phyloP scores from a whole-genome alignment of 495 filamentous ascomycete species.

The Usnea hakonensis region DNA sequence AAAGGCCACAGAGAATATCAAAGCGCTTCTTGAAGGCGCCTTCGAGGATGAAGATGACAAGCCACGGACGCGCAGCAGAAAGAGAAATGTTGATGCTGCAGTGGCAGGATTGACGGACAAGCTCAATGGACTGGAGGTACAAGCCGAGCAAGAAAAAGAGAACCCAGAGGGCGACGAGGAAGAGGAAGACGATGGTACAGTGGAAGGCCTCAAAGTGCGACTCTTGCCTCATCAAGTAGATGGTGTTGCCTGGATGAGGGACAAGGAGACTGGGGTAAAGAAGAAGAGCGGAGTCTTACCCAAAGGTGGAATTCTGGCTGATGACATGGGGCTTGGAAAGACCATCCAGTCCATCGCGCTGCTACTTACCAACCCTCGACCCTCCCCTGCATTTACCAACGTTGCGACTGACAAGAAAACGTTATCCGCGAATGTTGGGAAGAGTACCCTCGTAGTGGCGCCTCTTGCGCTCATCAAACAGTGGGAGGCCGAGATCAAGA shows the following conservation, averaged over 20 bases:
- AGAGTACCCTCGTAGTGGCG: constrained; percentile 85
- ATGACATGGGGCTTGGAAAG: constrained; percentile 63
- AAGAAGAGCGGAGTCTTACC: constrained; percentile 69
- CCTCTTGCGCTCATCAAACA: constrained; percentile 92
- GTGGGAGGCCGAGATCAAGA: constrained; percentile 88
- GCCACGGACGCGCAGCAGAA: constrained; percentile 43
- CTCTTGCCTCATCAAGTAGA: constrained; percentile 89
- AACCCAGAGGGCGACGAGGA: constrained; percentile 42
- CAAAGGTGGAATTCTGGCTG: constrained; percentile 79
- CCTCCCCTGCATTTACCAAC: constrained; percentile 26
- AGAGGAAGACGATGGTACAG: constrained; percentile 60
- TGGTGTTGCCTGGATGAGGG: constrained; percentile 87
- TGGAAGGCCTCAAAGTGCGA: constrained; percentile 77
- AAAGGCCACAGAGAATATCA: constrained; percentile 77
- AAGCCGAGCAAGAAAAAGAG: constrained; percentile 19
- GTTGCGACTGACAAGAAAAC: constrained; percentile 44
- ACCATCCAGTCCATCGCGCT: constrained; percentile 76
- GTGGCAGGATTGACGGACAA: constrained; percentile 50
- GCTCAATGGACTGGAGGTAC: constrained; percentile 51
- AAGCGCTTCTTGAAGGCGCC: constrained; percentile 77
- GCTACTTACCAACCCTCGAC: constrained; percentile 73
- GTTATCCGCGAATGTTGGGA: constrained; percentile 55
- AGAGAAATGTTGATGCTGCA: constrained; percentile 42
- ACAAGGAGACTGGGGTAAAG: constrained; percentile 71
- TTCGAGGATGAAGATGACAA: constrained; percentile 76